Evolutionary conservation across 306 rosid genomes (phyloP).

Genomic region (Malus sieversii): DNA sequence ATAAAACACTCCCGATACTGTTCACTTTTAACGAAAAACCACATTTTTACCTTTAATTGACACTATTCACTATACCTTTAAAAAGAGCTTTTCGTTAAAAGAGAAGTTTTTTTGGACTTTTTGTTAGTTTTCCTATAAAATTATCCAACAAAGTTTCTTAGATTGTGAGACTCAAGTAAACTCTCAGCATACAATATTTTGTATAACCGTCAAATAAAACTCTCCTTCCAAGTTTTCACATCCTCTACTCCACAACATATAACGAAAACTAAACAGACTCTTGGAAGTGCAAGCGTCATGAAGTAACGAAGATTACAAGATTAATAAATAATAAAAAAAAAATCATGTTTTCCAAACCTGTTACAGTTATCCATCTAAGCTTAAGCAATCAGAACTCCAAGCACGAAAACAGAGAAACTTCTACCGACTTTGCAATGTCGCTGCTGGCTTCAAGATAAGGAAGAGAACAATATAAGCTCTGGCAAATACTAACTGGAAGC

Average conservation of each 20-base stretch:
- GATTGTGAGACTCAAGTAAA: not conserved
- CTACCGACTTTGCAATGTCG: conserved; percentile 26
- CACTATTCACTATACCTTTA: no score
- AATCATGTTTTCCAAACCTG: conserved; percentile 23
- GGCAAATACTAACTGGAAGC: not conserved
- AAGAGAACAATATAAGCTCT: conserved; percentile 26
- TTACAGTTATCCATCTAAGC: conserved; percentile 23
- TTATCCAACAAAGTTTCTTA: not conserved
- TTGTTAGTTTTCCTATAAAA: not conserved
- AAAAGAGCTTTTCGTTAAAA: no score
- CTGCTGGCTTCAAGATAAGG: conserved; percentile 35
- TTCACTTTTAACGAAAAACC: no score
- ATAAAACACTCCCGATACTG: no score
- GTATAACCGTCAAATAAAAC: conserved; percentile 4
- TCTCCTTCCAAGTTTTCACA: conserved; percentile 11
- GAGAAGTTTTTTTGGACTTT: no score
- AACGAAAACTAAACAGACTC: conserved; percentile 13
- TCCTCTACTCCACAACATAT: conserved; percentile 16
- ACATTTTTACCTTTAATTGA: no score
- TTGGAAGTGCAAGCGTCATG: not conserved
- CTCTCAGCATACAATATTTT: conserved; percentile 1
- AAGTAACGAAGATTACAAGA: conserved; percentile 9
- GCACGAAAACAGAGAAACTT: conserved; percentile 32
- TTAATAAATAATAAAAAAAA: not conserved
- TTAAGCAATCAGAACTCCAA: conserved; percentile 25